Conservation (phyloP, 2,329 filamentous ascomycete genomes). For the Beauveria caledonica region DNA sequence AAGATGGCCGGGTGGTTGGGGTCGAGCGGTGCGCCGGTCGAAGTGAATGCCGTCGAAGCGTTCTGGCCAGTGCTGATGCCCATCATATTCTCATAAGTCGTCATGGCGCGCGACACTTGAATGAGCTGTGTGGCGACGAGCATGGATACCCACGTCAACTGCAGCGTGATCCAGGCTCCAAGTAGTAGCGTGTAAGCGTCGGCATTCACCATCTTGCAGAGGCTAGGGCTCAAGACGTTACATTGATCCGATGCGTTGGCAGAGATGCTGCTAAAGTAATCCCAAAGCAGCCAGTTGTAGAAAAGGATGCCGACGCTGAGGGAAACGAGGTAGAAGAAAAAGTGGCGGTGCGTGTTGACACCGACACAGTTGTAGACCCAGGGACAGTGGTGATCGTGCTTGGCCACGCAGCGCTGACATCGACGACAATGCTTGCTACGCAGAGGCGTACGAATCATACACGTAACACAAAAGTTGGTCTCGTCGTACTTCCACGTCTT, state of each 20-base stretch:
- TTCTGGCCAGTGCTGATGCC: constrained; percentile 55
- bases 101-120: constrained; percentile 86
- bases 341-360: constrained; percentile 92
- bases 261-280: constrained; percentile 57
- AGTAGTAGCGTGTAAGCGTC: constrained; percentile 81
- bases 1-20: constrained; percentile 57
- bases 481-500: constrained; percentile 86
- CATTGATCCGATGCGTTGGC: constrained; percentile 50
- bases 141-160: constrained; percentile 96
- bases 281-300: constrained; percentile 64
- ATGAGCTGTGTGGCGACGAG: constrained; percentile 87
- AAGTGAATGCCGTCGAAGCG: constrained; percentile 67
- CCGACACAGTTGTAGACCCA: constrained; percentile 98
- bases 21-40: constrained; percentile 65
- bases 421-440: constrained; percentile 93
- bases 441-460: constrained; percentile 88
- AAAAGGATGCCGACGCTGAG: constrained; percentile 67
- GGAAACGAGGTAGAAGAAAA: constrained; percentile 79
- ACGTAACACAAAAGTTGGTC: constrained; percentile 84
- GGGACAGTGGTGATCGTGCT: constrained; percentile 95
- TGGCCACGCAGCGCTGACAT: constrained; percentile 87
- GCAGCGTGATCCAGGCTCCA: constrained; percentile 69
- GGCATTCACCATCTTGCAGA: constrained; percentile 70
- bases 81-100: constrained; percentile 95
- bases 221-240: constrained; percentile 61